phyloP scores from a whole-genome alignment of 2,329 filamentous ascomycete species.

The Ophiostoma populinum region DNA sequence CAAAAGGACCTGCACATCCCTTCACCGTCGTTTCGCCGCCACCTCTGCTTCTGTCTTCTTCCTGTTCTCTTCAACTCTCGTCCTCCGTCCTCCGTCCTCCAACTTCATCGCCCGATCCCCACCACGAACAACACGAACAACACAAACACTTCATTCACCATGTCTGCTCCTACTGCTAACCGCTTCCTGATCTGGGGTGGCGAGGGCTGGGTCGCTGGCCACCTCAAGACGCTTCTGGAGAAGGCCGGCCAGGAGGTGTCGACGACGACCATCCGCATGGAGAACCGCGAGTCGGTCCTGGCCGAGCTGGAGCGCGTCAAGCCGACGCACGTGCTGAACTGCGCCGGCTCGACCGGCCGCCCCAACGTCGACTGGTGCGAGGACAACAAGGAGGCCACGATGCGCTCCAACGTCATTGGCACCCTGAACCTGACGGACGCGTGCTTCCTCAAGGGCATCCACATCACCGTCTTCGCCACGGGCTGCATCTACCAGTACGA shows the following conservation, averaged over 20 bases:
- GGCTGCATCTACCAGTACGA: constrained; percentile 53
- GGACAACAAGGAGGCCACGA: constrained; percentile 48
- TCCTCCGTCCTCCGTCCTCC: neutral
- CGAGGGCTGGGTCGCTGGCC: constrained; percentile 44
- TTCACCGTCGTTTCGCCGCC: constrained; percentile 8
- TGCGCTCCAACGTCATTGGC: constrained; percentile 50
- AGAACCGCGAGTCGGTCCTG: constrained; percentile 39
- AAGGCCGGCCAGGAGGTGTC: constrained; percentile 42
- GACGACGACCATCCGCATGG: constrained; percentile 46
- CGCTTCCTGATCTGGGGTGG: constrained; percentile 49
- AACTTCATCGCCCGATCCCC: neutral
- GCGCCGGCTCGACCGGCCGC: constrained; percentile 46
- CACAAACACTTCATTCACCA: constrained; percentile 1
- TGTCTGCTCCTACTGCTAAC: constrained; percentile 15
- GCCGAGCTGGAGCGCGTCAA: constrained; percentile 38
- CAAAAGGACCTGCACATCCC: constrained; percentile 5
- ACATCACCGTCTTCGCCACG: constrained; percentile 49
- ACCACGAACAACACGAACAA: too few species aligned
- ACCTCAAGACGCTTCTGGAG: constrained; percentile 40
- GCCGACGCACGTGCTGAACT: constrained; percentile 50
- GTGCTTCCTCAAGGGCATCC: constrained; percentile 40
- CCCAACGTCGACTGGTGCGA: constrained; percentile 59
- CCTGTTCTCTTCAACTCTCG: neutral
- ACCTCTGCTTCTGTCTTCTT: constrained; percentile 2
- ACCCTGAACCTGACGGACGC: constrained; percentile 45